These are phyloP conservation scores for Penicillium sp. DNA, from an alignment of 2,329 filamentous ascomycete species.

Conservation along the genomic window DNA sequence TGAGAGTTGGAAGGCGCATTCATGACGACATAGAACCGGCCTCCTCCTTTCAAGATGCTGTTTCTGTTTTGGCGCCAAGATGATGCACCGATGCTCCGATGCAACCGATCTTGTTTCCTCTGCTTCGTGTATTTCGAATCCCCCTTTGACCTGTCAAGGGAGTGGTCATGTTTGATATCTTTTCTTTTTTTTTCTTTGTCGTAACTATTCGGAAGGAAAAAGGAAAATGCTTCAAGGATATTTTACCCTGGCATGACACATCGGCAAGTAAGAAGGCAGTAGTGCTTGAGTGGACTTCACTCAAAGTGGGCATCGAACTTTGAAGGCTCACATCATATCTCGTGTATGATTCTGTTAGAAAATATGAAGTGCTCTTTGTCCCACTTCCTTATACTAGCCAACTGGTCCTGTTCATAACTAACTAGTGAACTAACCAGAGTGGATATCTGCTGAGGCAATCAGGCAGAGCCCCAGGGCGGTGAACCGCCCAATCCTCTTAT, in stretches of 20 bases:
- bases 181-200: slow-evolving; percentile 7
- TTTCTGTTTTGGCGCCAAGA: slow-evolving; percentile 5
- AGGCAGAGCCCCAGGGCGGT: slow-evolving; percentile 3
- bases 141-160: not conserved
- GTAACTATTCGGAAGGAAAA: slow-evolving; percentile 12
- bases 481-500: slow-evolving; percentile 12
- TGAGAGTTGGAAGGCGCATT: slow-evolving; percentile 2
- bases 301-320: too few relatives aligned
- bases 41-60: not conserved
- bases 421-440: too few relatives aligned
- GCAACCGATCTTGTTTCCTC: slow-evolving; percentile 4
- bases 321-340: too few relatives aligned
- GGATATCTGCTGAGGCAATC: not conserved
- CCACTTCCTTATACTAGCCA: too few relatives aligned
- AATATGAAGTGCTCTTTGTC: too few relatives aligned
- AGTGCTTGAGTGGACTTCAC: too few relatives aligned
- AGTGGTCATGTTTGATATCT: slow-evolving; percentile 20
- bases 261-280: not conserved
- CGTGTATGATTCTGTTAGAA: too few relatives aligned
- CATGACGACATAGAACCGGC: slow-evolving; percentile 9
- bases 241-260: too few relatives aligned
- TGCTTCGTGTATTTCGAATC: slow-evolving; percentile 9
- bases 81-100: slow-evolving; percentile 2
- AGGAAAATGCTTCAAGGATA: not conserved
- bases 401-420: too few relatives aligned